Evolutionary conservation across 2,329 filamentous ascomycete genomes (phyloP), one percentile per base, ranked within the genome.

Genomic region (Proliferodiscus dingleyae): DNA sequence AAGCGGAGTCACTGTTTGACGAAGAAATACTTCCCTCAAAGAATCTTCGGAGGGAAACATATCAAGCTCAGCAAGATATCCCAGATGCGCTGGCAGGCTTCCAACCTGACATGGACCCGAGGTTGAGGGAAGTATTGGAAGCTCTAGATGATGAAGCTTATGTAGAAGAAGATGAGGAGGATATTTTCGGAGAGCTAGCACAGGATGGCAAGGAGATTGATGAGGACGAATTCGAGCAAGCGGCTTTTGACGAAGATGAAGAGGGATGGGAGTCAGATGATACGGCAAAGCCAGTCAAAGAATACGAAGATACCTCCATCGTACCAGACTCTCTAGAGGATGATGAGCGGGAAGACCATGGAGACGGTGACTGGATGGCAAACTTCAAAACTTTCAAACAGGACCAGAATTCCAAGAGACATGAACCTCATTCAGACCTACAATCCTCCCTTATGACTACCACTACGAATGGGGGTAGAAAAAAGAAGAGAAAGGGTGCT

Each of bases 61-160:
- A 97, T 64, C 88, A 97, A 66, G 85, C 89, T 44, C 89, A 96
- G 68, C 93, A 98, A 67, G 80, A 95, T 59, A 72, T 97, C 1
- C 93, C 93, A 1, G 93, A 98, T 68, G 83, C 81, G 6, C 87
- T 98, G 60, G 85, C 87, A 2, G 93, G 93, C 0, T 95, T 98
- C 66, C 86, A 98, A 67, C 93, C 94, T 5, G 90, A 97, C 62
- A 97, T 98, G 93, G 94, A 98, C 61, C 90, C 90, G 2, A 77
- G 91, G 30, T 66, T 98, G 56, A 79, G 93, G 37, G 93, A 98
- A 66, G 89, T 90, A 4, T 70, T 98, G 19, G 90, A 96, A 67
- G 93, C 93, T 9, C 71, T 98, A 23, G 93, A 98, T 39, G 93
- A 98, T 61, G 93, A 98, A 19, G 91, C 86, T 2, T 98, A 89